Conservation (phyloP, 129 eudicot genomes). For the Pseudognaphalium luteoalbum region DNA sequence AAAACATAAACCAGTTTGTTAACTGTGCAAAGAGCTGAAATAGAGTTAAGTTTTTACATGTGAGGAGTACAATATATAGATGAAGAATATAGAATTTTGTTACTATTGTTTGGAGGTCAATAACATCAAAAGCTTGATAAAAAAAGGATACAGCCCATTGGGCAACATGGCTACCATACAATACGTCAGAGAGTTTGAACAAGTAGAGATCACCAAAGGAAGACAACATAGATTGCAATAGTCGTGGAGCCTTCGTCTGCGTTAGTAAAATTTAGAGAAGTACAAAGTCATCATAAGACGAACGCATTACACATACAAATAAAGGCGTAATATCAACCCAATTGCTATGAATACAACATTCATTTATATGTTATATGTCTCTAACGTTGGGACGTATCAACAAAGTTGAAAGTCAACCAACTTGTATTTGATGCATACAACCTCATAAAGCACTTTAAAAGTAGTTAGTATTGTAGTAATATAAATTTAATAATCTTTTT, state of each 20-base stretch:
- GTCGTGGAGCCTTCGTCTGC: constrained; percentile 80
- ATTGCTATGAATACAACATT: too few relatives aligned
- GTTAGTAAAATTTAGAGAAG: neutral
- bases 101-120: neutral
- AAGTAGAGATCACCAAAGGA: constrained; percentile 92
- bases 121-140: constrained; percentile 10
- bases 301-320: constrained; percentile 9
- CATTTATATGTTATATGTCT: too few relatives aligned
- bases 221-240: constrained; percentile 73
- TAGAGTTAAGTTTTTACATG: constrained; percentile 45
- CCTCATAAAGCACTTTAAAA: too few relatives aligned
- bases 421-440: too few relatives aligned
- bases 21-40: constrained; percentile 82
- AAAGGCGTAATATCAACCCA: neutral
- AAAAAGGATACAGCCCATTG: constrained; percentile 85
- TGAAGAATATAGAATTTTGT: neutral
- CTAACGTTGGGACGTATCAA: too few relatives aligned
- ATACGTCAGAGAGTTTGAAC: constrained; percentile 60
- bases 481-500: too few relatives aligned
- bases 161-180: constrained; percentile 69
- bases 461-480: too few relatives aligned
- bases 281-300: neutral
- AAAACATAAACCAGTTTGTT: constrained; percentile 95
- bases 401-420: too few relatives aligned
- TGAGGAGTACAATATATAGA: constrained; percentile 13